Percentiles rank a stretch among this genome's conserved stretches.
phyloP scores from a whole-genome alignment of 2,329 filamentous ascomycete genomes.

The Pseudocercospora vitis region DNA sequence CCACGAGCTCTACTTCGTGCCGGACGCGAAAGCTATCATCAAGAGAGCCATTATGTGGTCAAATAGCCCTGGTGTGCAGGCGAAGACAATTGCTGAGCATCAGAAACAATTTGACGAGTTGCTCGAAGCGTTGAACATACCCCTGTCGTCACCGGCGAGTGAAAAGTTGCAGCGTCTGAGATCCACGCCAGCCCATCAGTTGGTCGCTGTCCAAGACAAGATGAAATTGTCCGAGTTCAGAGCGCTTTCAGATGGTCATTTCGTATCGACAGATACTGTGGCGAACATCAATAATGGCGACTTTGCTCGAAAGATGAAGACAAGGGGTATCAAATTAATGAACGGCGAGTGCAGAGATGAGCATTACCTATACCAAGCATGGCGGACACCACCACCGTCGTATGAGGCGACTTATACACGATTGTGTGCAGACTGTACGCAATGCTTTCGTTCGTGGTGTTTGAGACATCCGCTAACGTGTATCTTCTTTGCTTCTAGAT shows the following conservation, averaged over 20 bases:
- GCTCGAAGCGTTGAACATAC: constrained; percentile 47
- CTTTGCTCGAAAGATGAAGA: constrained; percentile 49
- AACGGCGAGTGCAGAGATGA: constrained; percentile 58
- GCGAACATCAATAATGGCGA: constrained; percentile 49
- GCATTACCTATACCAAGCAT: constrained; percentile 53
- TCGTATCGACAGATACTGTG: constrained; percentile 49
- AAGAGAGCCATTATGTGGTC: constrained; percentile 55
- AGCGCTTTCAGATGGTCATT: constrained; percentile 51
- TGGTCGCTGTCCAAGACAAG: constrained; percentile 46
- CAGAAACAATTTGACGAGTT: constrained; percentile 56
- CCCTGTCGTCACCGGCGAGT: constrained; percentile 38
- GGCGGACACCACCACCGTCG: constrained; percentile 50
- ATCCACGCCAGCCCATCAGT: constrained; percentile 38
- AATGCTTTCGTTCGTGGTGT: too few relatives aligned
- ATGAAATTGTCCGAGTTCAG: constrained; percentile 57
- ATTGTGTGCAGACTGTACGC: constrained; percentile 56
- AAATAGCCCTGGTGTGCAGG: constrained; percentile 56
- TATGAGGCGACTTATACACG: constrained; percentile 47
- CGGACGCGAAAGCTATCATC: constrained; percentile 49
- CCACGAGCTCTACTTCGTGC: constrained; percentile 54
- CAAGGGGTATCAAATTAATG: constrained; percentile 50
- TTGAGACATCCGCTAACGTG: too few relatives aligned
- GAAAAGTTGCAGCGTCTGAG: constrained; percentile 53
- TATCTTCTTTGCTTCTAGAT: too few relatives aligned
- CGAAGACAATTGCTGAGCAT: constrained; percentile 49